Evolutionary conservation across 306 rosid species (phyloP), one percentile per base, ranked within the genome.

Genomic region (Malus domestica): DNA sequence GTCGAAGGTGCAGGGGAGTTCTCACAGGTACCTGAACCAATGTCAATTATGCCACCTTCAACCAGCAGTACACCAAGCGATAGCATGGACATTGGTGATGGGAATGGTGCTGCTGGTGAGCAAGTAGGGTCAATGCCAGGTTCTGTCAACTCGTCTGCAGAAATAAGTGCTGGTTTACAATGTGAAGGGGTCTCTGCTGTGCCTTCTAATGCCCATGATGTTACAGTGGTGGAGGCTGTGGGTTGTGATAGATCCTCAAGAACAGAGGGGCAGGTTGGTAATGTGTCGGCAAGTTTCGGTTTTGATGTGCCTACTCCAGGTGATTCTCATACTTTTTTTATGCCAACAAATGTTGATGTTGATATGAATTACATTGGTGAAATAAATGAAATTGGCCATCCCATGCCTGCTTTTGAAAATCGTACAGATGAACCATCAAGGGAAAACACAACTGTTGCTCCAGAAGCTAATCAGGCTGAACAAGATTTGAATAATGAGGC

Each of bases 331-430:
- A 80, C 84, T 61, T 77, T 87, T 54, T 83, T 68, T 33, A 65
- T 87, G 89, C 79, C 79, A 38, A 63, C 84, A 33, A 86, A 80
- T 88, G 80, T 71, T 83, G 96, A 96, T 80, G 80, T 93, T 83
- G 93, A 90, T 80, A 96, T 96, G 97, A 88, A 74, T 73, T 79
- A 76, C 64, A 73, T 71, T 83, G 98, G 91, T 60, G 93, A 86
- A 59, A 88, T 87, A 78, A 87, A 81, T 78, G 89, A 76, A 73
- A 49, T 89, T 12, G 86, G 78, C 72, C 94, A 75, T 76, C 87
- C 86, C 62, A 70, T 61, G 81, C 79, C 72, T 76, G 73, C 85
- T 67, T 82, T 83, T 46, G 98, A 83, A 74, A 78, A 77, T 29
- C 80, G 86, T 70, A 78, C 86, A 86, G 90, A 81, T 82, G 92